Percentiles rank a stretch among this genome's conserved stretches.
Conservation (phyloP, 2,329 filamentous ascomycete species). For the Aspergillus hiratsukae region DNA sequence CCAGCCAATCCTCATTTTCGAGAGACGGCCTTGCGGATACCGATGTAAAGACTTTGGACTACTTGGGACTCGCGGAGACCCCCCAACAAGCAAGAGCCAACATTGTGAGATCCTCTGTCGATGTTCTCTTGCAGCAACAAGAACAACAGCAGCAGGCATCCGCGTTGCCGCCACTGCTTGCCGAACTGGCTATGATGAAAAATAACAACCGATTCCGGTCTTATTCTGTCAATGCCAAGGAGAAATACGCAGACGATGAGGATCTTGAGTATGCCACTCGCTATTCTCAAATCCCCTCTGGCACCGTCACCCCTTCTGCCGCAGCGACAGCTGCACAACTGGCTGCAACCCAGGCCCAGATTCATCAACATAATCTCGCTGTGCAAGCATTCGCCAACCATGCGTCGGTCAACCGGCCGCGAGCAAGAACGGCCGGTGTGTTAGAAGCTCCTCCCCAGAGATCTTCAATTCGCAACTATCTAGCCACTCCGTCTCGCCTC, state of each 20-base stretch:
- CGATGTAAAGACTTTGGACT: slow-evolving; percentile 90
- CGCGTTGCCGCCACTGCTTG: slow-evolving; percentile 60
- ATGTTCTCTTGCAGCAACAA: slow-evolving; percentile 48
- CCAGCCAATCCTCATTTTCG: slow-evolving; percentile 79
- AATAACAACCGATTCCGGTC: slow-evolving; percentile 88
- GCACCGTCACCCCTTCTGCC: slow-evolving; percentile 55
- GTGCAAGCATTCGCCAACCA: slow-evolving; percentile 89
- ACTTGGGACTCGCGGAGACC: slow-evolving; percentile 89
- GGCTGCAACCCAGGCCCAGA: slow-evolving; percentile 60
- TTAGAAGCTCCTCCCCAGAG: slow-evolving; percentile 69
- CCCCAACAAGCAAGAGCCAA: slow-evolving; percentile 75
- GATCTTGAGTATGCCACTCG: slow-evolving; percentile 67
- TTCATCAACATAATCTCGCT: slow-evolving; percentile 87
- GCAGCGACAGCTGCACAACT: slow-evolving; percentile 55
- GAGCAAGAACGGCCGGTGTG: slow-evolving; percentile 87
- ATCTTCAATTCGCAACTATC: slow-evolving; percentile 65
- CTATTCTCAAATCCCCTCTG: slow-evolving; percentile 55
- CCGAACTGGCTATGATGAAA: slow-evolving; percentile 69
- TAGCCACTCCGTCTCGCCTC: slow-evolving; percentile 69
- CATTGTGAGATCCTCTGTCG: slow-evolving; percentile 59
- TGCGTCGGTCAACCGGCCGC: slow-evolving; percentile 73
- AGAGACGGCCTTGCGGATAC: slow-evolving; percentile 79
- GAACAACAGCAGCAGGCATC: slow-evolving; percentile 46
- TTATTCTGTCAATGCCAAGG: slow-evolving; percentile 97
- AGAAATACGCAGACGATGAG: slow-evolving; percentile 89